Evolutionary conservation across 1,284 basidiomycete species (phyloP).

Genomic region (Sanguinoderma infundibulare): DNA sequence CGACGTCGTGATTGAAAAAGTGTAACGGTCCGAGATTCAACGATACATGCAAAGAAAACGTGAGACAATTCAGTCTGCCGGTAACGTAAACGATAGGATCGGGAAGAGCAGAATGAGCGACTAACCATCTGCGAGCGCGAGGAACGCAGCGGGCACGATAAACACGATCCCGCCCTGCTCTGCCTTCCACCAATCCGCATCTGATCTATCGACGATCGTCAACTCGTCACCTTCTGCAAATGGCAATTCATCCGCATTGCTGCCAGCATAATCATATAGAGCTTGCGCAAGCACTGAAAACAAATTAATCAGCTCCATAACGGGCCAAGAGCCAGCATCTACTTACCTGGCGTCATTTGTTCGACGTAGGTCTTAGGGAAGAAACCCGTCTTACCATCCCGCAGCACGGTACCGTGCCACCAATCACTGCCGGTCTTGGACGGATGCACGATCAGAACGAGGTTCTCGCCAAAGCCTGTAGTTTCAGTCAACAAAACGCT

Average conservation of each 20-base stretch:
- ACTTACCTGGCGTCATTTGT: constrained; percentile 68
- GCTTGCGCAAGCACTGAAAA: constrained; percentile 70
- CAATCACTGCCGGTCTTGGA: constrained; percentile 87
- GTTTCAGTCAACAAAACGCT: constrained; percentile 11
- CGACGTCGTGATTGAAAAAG: constrained; percentile 18
- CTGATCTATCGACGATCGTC: constrained; percentile 78
- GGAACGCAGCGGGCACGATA: constrained; percentile 88
- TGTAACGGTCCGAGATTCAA: constrained; percentile 33
- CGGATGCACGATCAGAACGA: constrained; percentile 81
- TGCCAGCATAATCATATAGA: constrained; percentile 76
- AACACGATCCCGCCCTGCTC: constrained; percentile 84
- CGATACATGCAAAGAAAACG: constrained; percentile 52
- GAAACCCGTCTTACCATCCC: constrained; percentile 77
- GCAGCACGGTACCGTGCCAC: constrained; percentile 88
- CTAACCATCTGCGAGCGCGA: constrained; percentile 89
- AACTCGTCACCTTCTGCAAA: constrained; percentile 82
- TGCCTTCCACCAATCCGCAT: constrained; percentile 93
- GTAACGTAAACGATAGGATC: constrained; percentile 62
- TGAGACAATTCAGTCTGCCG: constrained; percentile 73
- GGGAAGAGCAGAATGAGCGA: constrained; percentile 49
- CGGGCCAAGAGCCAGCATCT: constrained; percentile 13
- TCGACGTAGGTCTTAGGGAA: constrained; percentile 93
- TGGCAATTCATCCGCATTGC: constrained; percentile 78
- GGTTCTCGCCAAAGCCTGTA: constrained; percentile 83
- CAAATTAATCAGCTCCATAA: constrained; percentile 18